These are phyloP conservation scores for Chara braunii DNA, from an alignment of 139 green algal genomes.

Conservation along the genomic window DNA sequence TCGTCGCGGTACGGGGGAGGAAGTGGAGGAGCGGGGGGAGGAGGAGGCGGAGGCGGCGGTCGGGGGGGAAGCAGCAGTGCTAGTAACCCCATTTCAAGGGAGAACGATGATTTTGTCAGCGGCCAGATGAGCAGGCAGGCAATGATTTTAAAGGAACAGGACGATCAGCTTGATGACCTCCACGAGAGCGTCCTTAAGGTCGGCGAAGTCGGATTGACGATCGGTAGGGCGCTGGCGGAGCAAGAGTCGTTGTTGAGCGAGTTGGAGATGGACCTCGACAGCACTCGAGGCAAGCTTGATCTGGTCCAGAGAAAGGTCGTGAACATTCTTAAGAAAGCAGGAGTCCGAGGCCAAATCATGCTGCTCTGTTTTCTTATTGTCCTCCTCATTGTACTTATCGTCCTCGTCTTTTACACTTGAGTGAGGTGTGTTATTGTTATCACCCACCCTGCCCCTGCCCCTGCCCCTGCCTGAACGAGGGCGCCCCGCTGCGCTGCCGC, in stretches of 20 bases:
- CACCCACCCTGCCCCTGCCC: neutral
- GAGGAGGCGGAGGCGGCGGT: neutral
- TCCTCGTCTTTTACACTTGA: neutral
- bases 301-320: constrained; percentile 12
- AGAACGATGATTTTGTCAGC: neutral
- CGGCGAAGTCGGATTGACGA: constrained; percentile 40
- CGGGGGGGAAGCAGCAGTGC: neutral
- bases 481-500: too few relatives aligned
- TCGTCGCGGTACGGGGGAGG: neutral
- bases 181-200: constrained; percentile 32
- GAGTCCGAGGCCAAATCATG: neutral
- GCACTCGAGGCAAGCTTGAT: constrained; percentile 4
- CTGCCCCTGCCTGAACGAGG: neutral
- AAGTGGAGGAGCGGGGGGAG: neutral
- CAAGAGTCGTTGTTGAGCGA: constrained; percentile 14
- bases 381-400: constrained; percentile 6
- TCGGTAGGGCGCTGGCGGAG: constrained; percentile 40
- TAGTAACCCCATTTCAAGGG: neutral
- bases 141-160: constrained; percentile 25
- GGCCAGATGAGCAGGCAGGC: neutral
- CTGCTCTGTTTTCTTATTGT: constrained; percentile 11
- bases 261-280: constrained; percentile 14
- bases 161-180: constrained; percentile 43
- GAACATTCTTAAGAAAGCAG: constrained; percentile 3
- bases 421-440: neutral